A percentile compares a stretch with the other conserved stretches of the same genome.
Conservation (phyloP, 495 filamentous ascomycete genomes). For the Terfezia claveryi region DNA sequence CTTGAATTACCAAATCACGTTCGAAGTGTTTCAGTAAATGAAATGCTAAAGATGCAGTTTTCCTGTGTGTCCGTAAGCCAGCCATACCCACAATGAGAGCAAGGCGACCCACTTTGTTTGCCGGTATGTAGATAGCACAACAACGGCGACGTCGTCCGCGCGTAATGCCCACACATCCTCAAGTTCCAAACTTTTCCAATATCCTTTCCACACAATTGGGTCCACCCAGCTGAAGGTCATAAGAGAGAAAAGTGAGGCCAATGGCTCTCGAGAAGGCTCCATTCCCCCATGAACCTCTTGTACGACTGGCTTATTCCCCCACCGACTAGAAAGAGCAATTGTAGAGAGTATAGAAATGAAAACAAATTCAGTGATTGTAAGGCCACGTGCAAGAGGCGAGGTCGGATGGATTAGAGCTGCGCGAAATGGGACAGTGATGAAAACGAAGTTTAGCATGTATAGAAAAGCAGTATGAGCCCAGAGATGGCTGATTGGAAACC, state of each 20-base stretch:
- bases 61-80: conserved; percentile 30
- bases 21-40: conserved; percentile 74
- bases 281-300: conserved; percentile 71
- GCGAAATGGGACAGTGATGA: conserved; percentile 54
- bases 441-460: conserved; percentile 69
- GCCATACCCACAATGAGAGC: neutral
- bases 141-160: conserved; percentile 65
- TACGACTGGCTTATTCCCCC: conserved; percentile 74
- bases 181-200: conserved; percentile 60
- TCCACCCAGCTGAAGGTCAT: conserved; percentile 85
- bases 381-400: conserved; percentile 33
- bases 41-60: conserved; percentile 56
- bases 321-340: conserved; percentile 60
- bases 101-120: conserved; percentile 25
- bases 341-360: conserved; percentile 49
- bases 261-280: conserved; percentile 61
- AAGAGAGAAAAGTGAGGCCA: conserved; percentile 71
- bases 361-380: conserved; percentile 48
- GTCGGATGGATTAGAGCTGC: conserved; percentile 62
- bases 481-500: conserved; percentile 38
- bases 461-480: conserved; percentile 86
- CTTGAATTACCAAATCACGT: conserved; percentile 51
- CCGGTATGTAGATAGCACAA: conserved; percentile 58
- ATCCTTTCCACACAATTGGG: conserved; percentile 74
- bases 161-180: conserved; percentile 79